These are phyloP conservation scores for Elaeagnus macrophylla DNA, from an alignment of 306 rosid species.

Conservation along the genomic window DNA sequence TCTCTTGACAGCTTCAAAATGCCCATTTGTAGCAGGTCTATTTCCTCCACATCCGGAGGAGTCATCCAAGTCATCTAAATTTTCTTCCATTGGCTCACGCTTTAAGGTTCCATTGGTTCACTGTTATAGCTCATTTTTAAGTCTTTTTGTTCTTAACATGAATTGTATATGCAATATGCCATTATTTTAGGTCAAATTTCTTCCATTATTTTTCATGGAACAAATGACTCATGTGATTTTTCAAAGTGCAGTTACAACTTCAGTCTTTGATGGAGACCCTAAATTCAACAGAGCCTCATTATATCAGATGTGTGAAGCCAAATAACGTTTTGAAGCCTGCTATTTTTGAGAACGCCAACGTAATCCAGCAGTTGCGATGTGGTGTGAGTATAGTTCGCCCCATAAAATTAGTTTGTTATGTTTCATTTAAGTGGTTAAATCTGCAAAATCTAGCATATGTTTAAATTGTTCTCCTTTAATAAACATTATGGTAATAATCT, in stretches of 20 bases:
- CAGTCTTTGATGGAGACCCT: constrained; percentile 99
- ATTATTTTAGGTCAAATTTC: constrained; percentile 6
- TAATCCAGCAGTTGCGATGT: constrained; percentile 95
- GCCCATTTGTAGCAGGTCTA: constrained; percentile 77
- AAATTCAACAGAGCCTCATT: constrained; percentile 94
- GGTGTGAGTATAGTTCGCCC: constrained; percentile 67
- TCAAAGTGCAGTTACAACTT: constrained; percentile 80
- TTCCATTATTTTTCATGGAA: constrained; percentile 15
- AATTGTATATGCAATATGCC: no score
- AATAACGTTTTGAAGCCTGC: constrained; percentile 95
- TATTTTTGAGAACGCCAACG: constrained; percentile 77
- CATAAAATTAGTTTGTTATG: constrained; percentile 15
- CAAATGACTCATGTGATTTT: constrained; percentile 14
- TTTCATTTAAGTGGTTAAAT: constrained; percentile 16
- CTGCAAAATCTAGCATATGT: not conserved
- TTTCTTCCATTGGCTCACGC: constrained; percentile 97
- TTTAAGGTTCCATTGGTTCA: constrained; percentile 53
- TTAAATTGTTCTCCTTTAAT: not conserved
- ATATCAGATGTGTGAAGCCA: constrained; percentile 99
- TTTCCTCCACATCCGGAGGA: constrained; percentile 87
- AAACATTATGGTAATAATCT: not conserved
- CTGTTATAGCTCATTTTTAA: not conserved
- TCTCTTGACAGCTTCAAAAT: constrained; percentile 74
- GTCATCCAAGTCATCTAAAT: constrained; percentile 85
- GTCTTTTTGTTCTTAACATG: not conserved